These are phyloP conservation scores for Letharia columbiana DNA, from an alignment of 495 filamentous ascomycete genomes.

Conservation along the genomic window DNA sequence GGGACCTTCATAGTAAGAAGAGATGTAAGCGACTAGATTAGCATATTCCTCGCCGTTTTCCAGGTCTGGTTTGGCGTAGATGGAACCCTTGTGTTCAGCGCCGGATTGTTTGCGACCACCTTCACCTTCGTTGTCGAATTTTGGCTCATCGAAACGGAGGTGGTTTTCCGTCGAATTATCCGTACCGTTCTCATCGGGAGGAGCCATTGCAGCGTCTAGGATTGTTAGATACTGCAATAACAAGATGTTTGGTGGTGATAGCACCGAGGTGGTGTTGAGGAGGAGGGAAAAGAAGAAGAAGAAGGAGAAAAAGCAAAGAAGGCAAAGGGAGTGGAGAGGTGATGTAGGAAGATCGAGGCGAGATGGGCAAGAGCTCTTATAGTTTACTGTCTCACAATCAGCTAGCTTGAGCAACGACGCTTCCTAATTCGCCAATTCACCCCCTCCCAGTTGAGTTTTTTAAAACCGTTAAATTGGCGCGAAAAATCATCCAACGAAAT, in stretches of 20 bases:
- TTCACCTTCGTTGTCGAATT: slow-evolving; percentile 19
- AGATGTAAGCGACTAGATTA: slow-evolving; percentile 56
- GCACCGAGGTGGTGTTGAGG: slow-evolving; percentile 13
- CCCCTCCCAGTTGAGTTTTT: slow-evolving; percentile 8
- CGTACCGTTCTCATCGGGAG: slow-evolving; percentile 20
- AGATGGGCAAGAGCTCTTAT: slow-evolving; percentile 17
- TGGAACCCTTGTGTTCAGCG: slow-evolving; percentile 20
- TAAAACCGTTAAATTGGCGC: slow-evolving; percentile 18
- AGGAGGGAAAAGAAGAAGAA: not conserved
- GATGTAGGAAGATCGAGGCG: not conserved
- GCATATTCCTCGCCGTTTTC: slow-evolving; percentile 41
- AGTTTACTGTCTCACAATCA: slow-evolving; percentile 15
- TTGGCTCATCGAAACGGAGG: slow-evolving; percentile 24
- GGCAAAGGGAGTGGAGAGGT: slow-evolving; percentile 13
- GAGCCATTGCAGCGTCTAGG: slow-evolving; percentile 22
- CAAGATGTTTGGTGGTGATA: slow-evolving; percentile 17
- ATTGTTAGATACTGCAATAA: slow-evolving; percentile 20
- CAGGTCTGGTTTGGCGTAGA: slow-evolving; percentile 25
- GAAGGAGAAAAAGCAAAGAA: no score
- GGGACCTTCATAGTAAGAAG: slow-evolving; percentile 51
- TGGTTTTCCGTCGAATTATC: slow-evolving; percentile 19
- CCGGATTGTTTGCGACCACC: slow-evolving; percentile 18
- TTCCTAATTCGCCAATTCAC: slow-evolving; percentile 4
- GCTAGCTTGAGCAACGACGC: slow-evolving; percentile 5
- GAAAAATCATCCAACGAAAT: slow-evolving; percentile 4